Conservation (phyloP, 805 yeast genomes). For the Jamesozyma hellenica region DNA sequence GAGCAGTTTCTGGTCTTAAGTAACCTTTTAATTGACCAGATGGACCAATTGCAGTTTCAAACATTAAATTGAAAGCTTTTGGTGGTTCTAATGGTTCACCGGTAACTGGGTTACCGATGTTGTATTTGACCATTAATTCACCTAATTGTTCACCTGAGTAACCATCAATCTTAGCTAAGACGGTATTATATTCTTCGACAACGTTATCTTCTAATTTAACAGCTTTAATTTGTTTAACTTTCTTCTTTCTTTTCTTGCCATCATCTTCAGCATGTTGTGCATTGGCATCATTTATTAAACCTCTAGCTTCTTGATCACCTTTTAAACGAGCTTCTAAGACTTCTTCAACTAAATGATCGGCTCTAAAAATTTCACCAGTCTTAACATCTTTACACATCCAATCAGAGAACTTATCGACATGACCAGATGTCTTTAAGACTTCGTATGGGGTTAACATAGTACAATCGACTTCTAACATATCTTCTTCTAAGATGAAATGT, state of each 20-base stretch:
- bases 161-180: constrained; percentile 92
- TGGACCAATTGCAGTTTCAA: constrained; percentile 98
- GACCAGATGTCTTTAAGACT: constrained; percentile 97
- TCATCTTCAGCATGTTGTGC: constrained; percentile 60
- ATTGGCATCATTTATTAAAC: constrained; percentile 49
- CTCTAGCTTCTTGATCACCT: constrained; percentile 96
- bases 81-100: constrained; percentile 83
- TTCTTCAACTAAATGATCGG: constrained; percentile 96
- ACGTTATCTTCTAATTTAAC: constrained; percentile 74
- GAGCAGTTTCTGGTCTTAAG: constrained; percentile 98
- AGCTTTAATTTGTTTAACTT: constrained; percentile 89
- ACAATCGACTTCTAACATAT: constrained; percentile 96
- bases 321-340: constrained; percentile 91
- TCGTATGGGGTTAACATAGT: constrained; percentile 97
- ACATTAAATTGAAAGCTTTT: constrained; percentile 93
- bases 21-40: constrained; percentile 93
- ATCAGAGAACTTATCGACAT: constrained; percentile 96
- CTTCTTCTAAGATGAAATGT: constrained; percentile 94
- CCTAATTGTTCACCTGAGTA: constrained; percentile 89
- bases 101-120: constrained; percentile 86
- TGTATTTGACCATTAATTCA: constrained; percentile 68
- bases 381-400: constrained; percentile 97
- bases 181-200: constrained; percentile 70
- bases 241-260: constrained; percentile 89
- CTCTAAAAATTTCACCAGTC: constrained; percentile 97